A percentile compares a stretch with the other conserved stretches of the same genome.
These are phyloP conservation scores for Scalesia atractyloides DNA, from an alignment of 129 eudicot species.

Conservation along the genomic window DNA sequence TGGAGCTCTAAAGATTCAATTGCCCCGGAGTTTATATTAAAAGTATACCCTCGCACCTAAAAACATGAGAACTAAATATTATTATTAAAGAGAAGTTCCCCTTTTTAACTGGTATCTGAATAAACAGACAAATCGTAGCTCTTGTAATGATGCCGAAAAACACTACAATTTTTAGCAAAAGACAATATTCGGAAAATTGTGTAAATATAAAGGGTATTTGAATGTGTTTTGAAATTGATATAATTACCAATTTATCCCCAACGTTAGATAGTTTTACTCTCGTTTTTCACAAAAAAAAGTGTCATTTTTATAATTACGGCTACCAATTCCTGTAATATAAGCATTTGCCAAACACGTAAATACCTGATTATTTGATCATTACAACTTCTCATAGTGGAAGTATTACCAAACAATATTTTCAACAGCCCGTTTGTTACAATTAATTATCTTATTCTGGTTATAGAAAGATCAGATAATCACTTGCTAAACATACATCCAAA, in stretches of 20 bases:
- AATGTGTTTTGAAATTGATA: not conserved
- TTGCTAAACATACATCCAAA: not conserved
- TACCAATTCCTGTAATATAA: not conserved
- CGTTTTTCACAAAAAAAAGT: not conserved
- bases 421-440: not conserved
- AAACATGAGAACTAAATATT: slow-evolving; percentile 18
- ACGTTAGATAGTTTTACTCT: not conserved
- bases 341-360: not conserved
- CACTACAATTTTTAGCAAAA: not conserved
- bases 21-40: slow-evolving; percentile 68
- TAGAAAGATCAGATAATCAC: not conserved
- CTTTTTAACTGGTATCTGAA: not conserved
- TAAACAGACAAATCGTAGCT: not conserved
- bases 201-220: not conserved
- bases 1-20: slow-evolving; percentile 85
- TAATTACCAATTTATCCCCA: not conserved
- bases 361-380: not conserved
- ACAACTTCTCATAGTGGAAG: not conserved
- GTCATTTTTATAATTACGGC: not conserved
- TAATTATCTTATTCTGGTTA: not conserved
- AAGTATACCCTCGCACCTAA: slow-evolving; percentile 83
- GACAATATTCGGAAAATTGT: not conserved
- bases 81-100: not conserved
- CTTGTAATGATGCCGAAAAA: not conserved
- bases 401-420: not conserved